Base-by-base conservation (phyloP, 495 filamentous ascomycete genomes). In the Articulospora tetracladia region DNA sequence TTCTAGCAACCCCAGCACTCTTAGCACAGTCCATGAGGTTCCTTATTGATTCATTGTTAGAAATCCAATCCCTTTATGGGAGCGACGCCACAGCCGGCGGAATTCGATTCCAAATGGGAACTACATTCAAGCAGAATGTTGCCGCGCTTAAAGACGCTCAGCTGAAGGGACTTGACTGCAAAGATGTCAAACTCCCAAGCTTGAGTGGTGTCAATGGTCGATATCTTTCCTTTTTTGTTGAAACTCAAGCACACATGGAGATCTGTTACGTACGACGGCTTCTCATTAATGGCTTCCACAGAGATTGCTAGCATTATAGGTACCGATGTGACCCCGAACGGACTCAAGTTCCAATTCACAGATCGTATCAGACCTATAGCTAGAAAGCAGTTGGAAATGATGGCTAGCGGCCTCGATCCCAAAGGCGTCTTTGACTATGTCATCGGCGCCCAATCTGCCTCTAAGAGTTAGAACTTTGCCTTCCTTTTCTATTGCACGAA, bases 51-150 rank as follows among this genome's bases (percentile, higher is more conserved):
- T 46, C 15, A 7, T 30, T 27, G 24, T 3, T 24, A 60, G 58
- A 55, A 25, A 55, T 60, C 26, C 3, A 50, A 15, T 34, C 23
- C 2, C 44, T 4, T 30, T 60, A 30, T 46, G 58, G 58, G 1
- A 25, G 44, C 19, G 58, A 60, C 30, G 2, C 11, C 3, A 60
- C 58, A 15, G 24, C 1, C 3, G 15, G 6, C 23, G 53, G 52
- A 7, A 12, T 62, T 20, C n/a, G 41, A 44, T 47, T 25, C 20
- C 2, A 24, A 4, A 67, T 80, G 55, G n/a, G n/a, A 8, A 48
- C 44, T 8, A 48, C 15, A n/a, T 7, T 48, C 19, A 6, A n/a
- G n/a, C 4, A 48, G 22, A 23, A 48, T 19, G 44, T 48, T 8
- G 22, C 6, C 7, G 44, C 44, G 15, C 15, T 48, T n/a, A 48